Evolutionary conservation across 2,329 filamentous ascomycete genomes (phyloP).

Genomic region (Clonostachys rhizophaga): DNA sequence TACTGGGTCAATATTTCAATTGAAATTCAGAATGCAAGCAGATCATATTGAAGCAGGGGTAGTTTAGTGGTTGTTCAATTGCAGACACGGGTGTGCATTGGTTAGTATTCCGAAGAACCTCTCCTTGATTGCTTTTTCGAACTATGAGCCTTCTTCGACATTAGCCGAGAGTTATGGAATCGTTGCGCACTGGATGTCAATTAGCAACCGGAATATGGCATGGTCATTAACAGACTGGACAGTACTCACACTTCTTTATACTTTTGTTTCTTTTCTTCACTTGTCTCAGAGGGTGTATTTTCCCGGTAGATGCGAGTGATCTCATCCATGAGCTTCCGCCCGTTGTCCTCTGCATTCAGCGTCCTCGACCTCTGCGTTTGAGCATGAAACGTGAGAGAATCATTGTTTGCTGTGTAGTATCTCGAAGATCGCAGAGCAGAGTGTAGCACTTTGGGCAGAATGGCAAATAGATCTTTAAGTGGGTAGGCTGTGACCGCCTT

Average conservation of each 20-base stretch:
- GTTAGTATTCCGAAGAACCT: slow-evolving; percentile 18
- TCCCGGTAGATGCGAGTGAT: slow-evolving; percentile 40
- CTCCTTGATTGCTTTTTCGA: slow-evolving; percentile 44
- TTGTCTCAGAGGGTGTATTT: slow-evolving; percentile 40
- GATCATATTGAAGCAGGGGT: too few relatives aligned
- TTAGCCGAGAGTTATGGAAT: slow-evolving; percentile 38
- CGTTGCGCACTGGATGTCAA: slow-evolving; percentile 28
- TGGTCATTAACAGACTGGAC: background rate
- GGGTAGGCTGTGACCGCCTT: slow-evolving; percentile 53
- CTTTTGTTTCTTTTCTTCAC: slow-evolving; percentile 40
- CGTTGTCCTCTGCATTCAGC: slow-evolving; percentile 49
- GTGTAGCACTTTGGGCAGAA: slow-evolving; percentile 43
- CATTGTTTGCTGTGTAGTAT: slow-evolving; percentile 46
- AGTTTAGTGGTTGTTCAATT: too few relatives aligned
- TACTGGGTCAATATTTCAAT: too few relatives aligned
- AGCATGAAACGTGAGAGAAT: slow-evolving; percentile 49
- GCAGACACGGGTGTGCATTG: too few relatives aligned
- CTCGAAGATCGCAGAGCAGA: slow-evolving; percentile 41
- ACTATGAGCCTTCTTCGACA: slow-evolving; percentile 41
- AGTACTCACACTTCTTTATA: slow-evolving; percentile 37
- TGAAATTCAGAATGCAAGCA: too few relatives aligned
- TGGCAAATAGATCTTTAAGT: slow-evolving; percentile 35
- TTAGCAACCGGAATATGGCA: slow-evolving; percentile 1
- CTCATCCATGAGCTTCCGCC: slow-evolving; percentile 41
- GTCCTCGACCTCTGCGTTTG: slow-evolving; percentile 48